Conservation (phyloP, 768 basidiomycete species). For the Podaxis sp. region DNA sequence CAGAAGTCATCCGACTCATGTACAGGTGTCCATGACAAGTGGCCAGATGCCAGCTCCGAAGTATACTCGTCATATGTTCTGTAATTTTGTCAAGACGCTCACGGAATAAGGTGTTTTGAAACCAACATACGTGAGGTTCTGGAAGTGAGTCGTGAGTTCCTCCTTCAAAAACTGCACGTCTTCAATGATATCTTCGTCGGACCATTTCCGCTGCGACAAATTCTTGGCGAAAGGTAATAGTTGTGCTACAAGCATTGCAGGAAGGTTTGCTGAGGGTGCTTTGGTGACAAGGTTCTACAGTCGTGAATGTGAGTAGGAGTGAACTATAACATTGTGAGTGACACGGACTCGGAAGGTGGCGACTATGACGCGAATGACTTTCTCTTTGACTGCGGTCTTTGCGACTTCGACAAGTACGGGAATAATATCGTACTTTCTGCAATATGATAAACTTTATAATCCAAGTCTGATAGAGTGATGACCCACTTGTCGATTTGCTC, state of each 20-base stretch:
- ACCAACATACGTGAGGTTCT: slow-evolving; percentile 82
- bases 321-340: not conserved
- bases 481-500: slow-evolving; percentile 83
- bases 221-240: slow-evolving; percentile 87
- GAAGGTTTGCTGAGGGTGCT: slow-evolving; percentile 85
- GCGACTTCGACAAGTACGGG: slow-evolving; percentile 82
- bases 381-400: slow-evolving; percentile 92
- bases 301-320: not conserved
- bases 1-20: slow-evolving; percentile 98
- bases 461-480: not conserved
- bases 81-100: slow-evolving; percentile 1
- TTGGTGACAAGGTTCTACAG: slow-evolving; percentile 84
- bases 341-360: slow-evolving; percentile 80
- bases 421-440: slow-evolving; percentile 86
- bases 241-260: slow-evolving; percentile 89
- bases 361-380: slow-evolving; percentile 90
- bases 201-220: slow-evolving; percentile 82
- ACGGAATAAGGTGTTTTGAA: not conserved
- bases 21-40: slow-evolving; percentile 92
- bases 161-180: slow-evolving; percentile 87
- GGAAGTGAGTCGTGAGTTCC: slow-evolving; percentile 81
- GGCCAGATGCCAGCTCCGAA: slow-evolving; percentile 86
- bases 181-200: slow-evolving; percentile 92
- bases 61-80: slow-evolving; percentile 97
- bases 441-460: not conserved